Evolutionary conservation across 2,329 filamentous ascomycete genomes (phyloP), one percentile per base, ranked within the genome.

Genomic region (Aspergillus ustus): DNA sequence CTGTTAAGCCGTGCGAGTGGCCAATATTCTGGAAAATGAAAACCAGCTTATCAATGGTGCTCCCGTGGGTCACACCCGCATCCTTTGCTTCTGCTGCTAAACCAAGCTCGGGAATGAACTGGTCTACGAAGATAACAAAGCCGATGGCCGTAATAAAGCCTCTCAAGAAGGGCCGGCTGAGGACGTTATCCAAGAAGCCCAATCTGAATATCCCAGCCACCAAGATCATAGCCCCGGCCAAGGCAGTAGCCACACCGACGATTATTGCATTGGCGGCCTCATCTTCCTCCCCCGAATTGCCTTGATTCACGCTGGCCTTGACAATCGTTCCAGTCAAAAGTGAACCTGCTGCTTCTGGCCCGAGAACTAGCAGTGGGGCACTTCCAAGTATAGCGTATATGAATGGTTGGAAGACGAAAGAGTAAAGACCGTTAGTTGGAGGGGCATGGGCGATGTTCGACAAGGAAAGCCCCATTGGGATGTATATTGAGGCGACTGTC

Each of bases 81-180:
- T 89, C 78, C 56, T 86, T 87, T 0, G 93, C 91, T 19, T 87
- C 77, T 1, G 83, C 80, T 43, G 83, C 84, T 22, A 99, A 83
- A 0, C 95, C 95, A 70, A 96, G 84, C 76, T 98, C 93, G 0
- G 94, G 93, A 57, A 97, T 91, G 49, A 97, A 81, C 78, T 99
- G 95, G 75, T 98, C 95, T 40, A 98, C 92, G 44, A 96, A 88
- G 73, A 99, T 98, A 66, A 98, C 93, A 59, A 97, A 91, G 52
- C 95, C 95, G 73, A 99, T 96, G 54, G 95, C 95, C 60, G 92
- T 97, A 78, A 99, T 97, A 79, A 99, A 99, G 0, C 95, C 95
- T 62, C 95, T 85, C 59, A 98, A 79, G 70, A 99, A 98, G 0
- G 95, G 95, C 37, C 92, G 86, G 68, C 93, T 97, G 40, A 99